Evolutionary conservation across 2,329 filamentous ascomycete genomes (phyloP).

Genomic region (Pseudopithomyces maydicus): DNA sequence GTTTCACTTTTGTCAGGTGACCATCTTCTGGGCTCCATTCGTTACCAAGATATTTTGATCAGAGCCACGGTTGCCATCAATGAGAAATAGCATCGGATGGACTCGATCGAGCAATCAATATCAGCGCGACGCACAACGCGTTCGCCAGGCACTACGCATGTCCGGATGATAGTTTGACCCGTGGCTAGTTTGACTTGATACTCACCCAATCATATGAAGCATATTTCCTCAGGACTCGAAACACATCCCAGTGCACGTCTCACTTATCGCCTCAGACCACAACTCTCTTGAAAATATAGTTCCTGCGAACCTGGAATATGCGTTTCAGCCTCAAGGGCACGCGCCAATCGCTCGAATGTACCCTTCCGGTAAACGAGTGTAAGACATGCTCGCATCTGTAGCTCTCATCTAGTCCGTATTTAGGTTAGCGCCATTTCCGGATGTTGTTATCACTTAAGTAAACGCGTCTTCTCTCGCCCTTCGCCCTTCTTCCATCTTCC

Average conservation of each 20-base stretch:
- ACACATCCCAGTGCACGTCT: neutral
- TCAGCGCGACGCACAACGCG: no score
- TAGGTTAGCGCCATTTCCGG: conserved; percentile 11
- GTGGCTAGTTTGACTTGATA: neutral
- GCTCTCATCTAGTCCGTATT: neutral
- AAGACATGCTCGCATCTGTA: neutral
- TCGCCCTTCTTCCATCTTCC: neutral
- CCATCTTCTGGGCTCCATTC: no score
- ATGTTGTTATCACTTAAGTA: conserved; percentile 9
- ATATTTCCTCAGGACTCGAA: neutral
- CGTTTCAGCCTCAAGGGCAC: conserved; percentile 26
- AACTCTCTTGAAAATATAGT: neutral
- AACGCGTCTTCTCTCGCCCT: conserved; percentile 1
- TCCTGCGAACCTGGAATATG: neutral
- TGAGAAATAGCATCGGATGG: no score
- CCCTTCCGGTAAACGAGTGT: conserved; percentile 8
- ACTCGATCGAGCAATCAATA: no score
- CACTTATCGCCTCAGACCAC: neutral
- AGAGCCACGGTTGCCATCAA: no score
- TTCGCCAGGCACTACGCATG: neutral
- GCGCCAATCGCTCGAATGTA: conserved; percentile 12
- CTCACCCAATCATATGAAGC: neutral
- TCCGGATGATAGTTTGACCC: neutral
- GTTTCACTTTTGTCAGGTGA: no score
- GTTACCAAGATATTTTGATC: no score